Conservation (phyloP, 768 basidiomycete genomes). For the Phanerodontia chrysosporium region DNA sequence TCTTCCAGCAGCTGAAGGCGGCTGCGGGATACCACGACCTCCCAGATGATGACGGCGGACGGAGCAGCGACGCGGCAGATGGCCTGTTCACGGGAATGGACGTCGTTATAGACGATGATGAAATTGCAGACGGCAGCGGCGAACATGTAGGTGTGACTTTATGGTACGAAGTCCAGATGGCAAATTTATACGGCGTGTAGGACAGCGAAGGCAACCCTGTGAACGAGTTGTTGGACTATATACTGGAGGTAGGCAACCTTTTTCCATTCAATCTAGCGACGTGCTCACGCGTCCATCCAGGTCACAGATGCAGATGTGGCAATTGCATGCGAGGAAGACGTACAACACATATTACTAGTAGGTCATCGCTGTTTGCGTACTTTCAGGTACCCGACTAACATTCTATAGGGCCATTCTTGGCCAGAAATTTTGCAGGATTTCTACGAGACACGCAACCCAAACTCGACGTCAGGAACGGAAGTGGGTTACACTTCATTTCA, state of each 20-base stretch:
- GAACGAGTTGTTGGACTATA: conserved; percentile 18
- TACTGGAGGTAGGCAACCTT: conserved; percentile 12
- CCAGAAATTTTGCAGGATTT: too few species aligned
- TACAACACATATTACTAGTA: conserved; percentile 9
- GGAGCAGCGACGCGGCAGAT: background rate
- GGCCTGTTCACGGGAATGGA: background rate
- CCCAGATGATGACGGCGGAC: background rate
- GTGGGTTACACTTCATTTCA: background rate
- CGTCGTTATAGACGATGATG: background rate
- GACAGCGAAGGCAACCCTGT: conserved; percentile 10
- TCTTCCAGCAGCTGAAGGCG: conserved; percentile 2
- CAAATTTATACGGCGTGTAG: background rate
- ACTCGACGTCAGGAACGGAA: too few species aligned
- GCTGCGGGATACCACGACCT: conserved; percentile 14
- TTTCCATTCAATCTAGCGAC: too few species aligned
- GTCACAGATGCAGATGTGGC: conserved; percentile 14
- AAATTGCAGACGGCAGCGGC: background rate
- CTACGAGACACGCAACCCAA: too few species aligned
- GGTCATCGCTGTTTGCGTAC: background rate
- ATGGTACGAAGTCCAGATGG: background rate
- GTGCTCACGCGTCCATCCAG: background rate
- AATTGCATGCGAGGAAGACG: conserved; percentile 14
- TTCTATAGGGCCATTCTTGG: background rate
- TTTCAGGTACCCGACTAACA: background rate
- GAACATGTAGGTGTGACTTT: background rate